A percentile compares a stretch with the other conserved stretches of the same genome.
phyloP scores from a whole-genome alignment of 1,284 basidiomycete species.

The Trichosporon faecale region DNA sequence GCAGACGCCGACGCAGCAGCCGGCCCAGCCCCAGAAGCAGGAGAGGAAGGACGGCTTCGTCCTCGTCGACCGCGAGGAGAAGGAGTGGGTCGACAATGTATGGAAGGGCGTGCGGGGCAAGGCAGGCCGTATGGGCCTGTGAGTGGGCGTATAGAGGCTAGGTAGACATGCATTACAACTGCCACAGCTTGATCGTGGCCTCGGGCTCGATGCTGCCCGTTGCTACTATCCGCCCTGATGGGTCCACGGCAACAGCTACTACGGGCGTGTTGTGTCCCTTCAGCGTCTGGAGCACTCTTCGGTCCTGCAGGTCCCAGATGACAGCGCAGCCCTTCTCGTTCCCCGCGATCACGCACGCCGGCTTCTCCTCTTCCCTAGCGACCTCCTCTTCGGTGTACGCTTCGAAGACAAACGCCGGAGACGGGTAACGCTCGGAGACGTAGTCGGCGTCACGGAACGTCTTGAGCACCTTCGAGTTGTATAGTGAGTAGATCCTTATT shows the following conservation, averaged over 20 bases:
- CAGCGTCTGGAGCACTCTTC: slow-evolving; percentile 68
- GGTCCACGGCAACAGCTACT: slow-evolving; percentile 46
- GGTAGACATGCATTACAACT: neutral
- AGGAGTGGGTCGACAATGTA: slow-evolving; percentile 49
- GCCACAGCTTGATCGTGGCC: slow-evolving; percentile 18
- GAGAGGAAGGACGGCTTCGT: slow-evolving; percentile 29
- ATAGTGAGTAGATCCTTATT: slow-evolving; percentile 89
- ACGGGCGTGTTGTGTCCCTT: slow-evolving; percentile 54
- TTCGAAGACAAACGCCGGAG: slow-evolving; percentile 36
- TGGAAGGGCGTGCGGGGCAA: slow-evolving; percentile 46
- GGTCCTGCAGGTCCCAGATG: slow-evolving; percentile 86
- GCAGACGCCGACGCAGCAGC: neutral
- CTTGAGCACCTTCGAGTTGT: slow-evolving; percentile 86
- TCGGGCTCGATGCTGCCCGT: slow-evolving; percentile 26
- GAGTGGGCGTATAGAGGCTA: neutral
- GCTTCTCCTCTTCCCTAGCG: neutral
- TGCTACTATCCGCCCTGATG: slow-evolving; percentile 16
- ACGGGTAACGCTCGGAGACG: slow-evolving; percentile 37
- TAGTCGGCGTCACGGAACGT: slow-evolving; percentile 58
- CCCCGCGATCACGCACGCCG: slow-evolving; percentile 70
- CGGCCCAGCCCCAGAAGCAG: slow-evolving; percentile 16
- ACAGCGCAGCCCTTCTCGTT: slow-evolving; percentile 86
- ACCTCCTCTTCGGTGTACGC: neutral
- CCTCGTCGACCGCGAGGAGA: slow-evolving; percentile 43
- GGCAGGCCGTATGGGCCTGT: slow-evolving; percentile 30